Evolutionary conservation across 805 yeast species (phyloP), one percentile per base, ranked within the genome.

Genomic region (Zygosaccharomyces kombuchaensis): DNA sequence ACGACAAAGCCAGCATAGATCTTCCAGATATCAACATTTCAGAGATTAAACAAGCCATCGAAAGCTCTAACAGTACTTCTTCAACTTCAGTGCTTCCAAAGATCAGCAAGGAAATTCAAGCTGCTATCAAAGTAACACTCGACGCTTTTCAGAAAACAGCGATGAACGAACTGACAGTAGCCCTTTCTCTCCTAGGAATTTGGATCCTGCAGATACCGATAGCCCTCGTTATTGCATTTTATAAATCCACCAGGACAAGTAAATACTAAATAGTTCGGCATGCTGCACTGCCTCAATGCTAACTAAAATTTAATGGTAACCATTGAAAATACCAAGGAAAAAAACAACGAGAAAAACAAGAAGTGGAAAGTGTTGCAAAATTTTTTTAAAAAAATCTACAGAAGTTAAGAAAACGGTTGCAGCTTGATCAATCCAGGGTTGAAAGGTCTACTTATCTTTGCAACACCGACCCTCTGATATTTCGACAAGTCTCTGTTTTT

Each of bases 161-260:
- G 6, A 53, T 63, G 51, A 45, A 66, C 14, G 87, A 82, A 57
- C 58, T 80, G 3, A 68, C 66, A 42, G 66, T 82, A 2, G 68
- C 82, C 0, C 27, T 71, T 3, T 67, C 60, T 0, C 56, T 83
- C 0, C 39, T 81, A 1, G 69, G 64, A 0, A 25, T 77, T 1
- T 83, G 86, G 84, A 1, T 70, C 0, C 4, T 72, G 0, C 79
- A 78, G 51, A 38, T 77, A 2, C 48, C 71, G 0, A 59, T 73
- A 19, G 82, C 75, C 0, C 23, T 59, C 1, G 37, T 36, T 19
- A 45, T 45, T 8, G 36, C 46, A 12, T 17, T 23, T 26, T 43
- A 40, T 32, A 40, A 48, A 37, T 40, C 41, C 36, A 26, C 36
- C 38, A 30, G 36, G 19, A 14, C 19, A 21, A 37, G 27, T 29